These are phyloP conservation scores for Ophiocordyceps camponoti-floridani DNA, from an alignment of 2,329 filamentous ascomycete species.

Conservation along the genomic window DNA sequence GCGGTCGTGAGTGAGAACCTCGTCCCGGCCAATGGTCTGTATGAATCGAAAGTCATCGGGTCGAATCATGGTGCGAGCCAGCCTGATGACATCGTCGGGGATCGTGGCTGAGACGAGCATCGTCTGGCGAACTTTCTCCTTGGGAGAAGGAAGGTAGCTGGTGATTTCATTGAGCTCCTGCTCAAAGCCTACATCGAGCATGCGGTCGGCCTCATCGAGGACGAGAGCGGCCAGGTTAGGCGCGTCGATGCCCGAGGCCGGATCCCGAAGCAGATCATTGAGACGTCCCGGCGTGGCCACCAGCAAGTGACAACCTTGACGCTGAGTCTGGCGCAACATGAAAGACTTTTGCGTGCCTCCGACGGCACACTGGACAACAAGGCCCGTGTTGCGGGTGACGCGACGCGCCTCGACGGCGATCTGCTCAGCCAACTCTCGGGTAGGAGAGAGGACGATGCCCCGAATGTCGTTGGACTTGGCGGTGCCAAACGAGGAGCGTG, in stretches of 20 bases:
- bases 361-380: constrained; percentile 61
- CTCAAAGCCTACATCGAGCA: constrained; percentile 86
- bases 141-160: constrained; percentile 40
- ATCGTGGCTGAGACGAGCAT: constrained; percentile 94
- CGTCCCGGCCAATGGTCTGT: constrained; percentile 69
- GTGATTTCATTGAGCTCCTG: constrained; percentile 46
- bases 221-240: constrained; percentile 81
- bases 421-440: constrained; percentile 65
- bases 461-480: constrained; percentile 41
- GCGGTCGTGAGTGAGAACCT: constrained; percentile 66
- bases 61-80: constrained; percentile 67
- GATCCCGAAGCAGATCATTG: constrained; percentile 60
- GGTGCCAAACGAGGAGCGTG: constrained; percentile 15
- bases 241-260: constrained; percentile 42
- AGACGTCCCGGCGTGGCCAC: constrained; percentile 83
- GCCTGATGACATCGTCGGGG: constrained; percentile 59
- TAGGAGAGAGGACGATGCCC: constrained; percentile 59
- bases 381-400: constrained; percentile 43
- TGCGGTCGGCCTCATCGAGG: constrained; percentile 92
- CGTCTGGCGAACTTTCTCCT: constrained; percentile 59
- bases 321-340: constrained; percentile 50
- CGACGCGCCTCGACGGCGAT: constrained; percentile 64
- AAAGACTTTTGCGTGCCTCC: constrained; percentile 66
- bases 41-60: constrained; percentile 69
- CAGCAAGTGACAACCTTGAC: constrained; percentile 70